A percentile compares a stretch with the other conserved stretches of the same genome.
Conservation (phyloP, 768 basidiomycete genomes). For the Kwoniella newhampshirensis region DNA sequence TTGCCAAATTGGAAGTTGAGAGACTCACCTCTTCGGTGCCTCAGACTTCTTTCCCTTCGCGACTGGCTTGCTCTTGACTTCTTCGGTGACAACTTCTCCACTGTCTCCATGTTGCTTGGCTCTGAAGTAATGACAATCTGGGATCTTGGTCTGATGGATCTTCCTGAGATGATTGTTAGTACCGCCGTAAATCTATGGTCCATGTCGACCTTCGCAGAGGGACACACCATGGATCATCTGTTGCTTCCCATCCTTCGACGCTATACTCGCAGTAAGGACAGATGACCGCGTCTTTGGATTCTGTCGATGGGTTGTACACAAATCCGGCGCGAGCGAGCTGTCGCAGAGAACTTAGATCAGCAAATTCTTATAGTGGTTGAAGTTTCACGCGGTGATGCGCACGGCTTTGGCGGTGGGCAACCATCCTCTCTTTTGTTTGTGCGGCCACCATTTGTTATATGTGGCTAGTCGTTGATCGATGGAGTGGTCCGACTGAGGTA, state of each 20-base stretch:
- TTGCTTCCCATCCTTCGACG: slow-evolving; percentile 80
- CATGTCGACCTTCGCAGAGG: too few relatives aligned
- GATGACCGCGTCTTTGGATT: slow-evolving; percentile 74
- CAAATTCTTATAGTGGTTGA: slow-evolving; percentile 9
- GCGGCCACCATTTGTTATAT: slow-evolving; percentile 50
- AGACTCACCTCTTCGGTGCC: slow-evolving; percentile 16
- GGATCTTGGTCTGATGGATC: slow-evolving; percentile 70
- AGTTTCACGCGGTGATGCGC: slow-evolving; percentile 14
- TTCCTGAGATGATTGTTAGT: slow-evolving; percentile 55
- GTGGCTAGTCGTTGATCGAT: slow-evolving; percentile 34
- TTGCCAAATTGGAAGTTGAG: too few relatives aligned
- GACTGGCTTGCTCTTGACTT: slow-evolving; percentile 2
- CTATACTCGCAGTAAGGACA: slow-evolving; percentile 81
- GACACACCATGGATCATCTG: slow-evolving; percentile 84
- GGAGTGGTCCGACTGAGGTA: slow-evolving; percentile 40
- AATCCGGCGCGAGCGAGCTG: slow-evolving; percentile 92
- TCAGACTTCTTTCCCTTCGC: slow-evolving; percentile 14
- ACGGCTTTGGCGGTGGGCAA: slow-evolving; percentile 46
- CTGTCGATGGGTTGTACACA: slow-evolving; percentile 66
- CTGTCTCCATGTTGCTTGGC: not conserved
- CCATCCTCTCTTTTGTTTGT: slow-evolving; percentile 47
- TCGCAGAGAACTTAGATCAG: not conserved
- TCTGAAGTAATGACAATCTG: slow-evolving; percentile 61
- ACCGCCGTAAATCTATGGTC: too few relatives aligned
- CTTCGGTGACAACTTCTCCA: not conserved